Conservation (phyloP, 2,329 filamentous ascomycete species). For the Parafenestella ontariensis region DNA sequence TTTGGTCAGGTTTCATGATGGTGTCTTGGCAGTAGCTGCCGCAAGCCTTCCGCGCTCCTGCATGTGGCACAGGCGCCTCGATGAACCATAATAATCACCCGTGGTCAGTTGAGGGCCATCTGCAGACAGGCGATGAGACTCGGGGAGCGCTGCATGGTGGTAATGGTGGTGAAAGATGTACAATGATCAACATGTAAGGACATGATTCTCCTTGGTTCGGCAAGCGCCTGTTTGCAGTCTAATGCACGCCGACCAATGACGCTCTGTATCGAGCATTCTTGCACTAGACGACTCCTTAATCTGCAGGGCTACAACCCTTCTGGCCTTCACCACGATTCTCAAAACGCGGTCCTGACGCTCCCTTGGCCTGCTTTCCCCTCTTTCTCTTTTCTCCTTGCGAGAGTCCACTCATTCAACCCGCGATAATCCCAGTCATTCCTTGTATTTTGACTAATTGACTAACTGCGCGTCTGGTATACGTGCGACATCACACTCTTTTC, state of each 20-base stretch:
- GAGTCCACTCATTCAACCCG: slow-evolving; percentile 39
- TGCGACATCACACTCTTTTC: slow-evolving; percentile 41
- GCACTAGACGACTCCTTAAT: slow-evolving; percentile 29
- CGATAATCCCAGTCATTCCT: slow-evolving; percentile 29
- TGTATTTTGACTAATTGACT: slow-evolving; percentile 20
- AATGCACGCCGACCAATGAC: slow-evolving; percentile 16
- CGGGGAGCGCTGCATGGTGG: neutral
- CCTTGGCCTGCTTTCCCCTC: slow-evolving; percentile 22
- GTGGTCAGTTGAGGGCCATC: slow-evolving; percentile 8
- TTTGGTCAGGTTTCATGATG: neutral
- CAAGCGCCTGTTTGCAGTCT: slow-evolving; percentile 22
- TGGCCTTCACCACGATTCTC: slow-evolving; percentile 32
- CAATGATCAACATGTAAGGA: neutral
- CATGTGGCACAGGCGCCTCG: slow-evolving; percentile 14
- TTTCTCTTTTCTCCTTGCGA: slow-evolving; percentile 30
- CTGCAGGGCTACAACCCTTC: slow-evolving; percentile 28
- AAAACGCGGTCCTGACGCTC: slow-evolving; percentile 37
- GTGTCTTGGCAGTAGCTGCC: neutral
- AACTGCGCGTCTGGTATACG: slow-evolving; percentile 47
- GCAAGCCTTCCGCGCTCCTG: slow-evolving; percentile 14
- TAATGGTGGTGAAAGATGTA: too few relatives aligned
- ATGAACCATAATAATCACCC: slow-evolving; percentile 8
- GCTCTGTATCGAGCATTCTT: slow-evolving; percentile 10
- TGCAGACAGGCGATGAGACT: neutral
- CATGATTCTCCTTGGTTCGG: slow-evolving; percentile 19